Base-by-base conservation (phyloP, 1,139 yeast genomes). In the Sugiyamaella castrensis region DNA sequence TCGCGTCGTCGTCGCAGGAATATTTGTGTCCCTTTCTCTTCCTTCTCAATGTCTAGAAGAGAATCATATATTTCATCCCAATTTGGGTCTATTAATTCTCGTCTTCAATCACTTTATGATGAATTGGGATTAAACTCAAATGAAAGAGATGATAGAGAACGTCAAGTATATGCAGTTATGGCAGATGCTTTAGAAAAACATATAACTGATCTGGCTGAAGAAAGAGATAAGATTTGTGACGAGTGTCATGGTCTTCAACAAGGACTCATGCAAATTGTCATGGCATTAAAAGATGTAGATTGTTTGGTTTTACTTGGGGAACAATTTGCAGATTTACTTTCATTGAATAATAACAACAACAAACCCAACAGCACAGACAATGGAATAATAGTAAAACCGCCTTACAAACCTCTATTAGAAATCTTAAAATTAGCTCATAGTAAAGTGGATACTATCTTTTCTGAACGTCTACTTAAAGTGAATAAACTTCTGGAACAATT, bases 91-190 rank as follows among this genome's bases (percentile, higher is more conserved):
- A 61, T 66, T 28, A 59, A 60, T 41, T 51, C 49, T 47, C 58
- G 54, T 42, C 58, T 67, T n/a, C 65, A 65, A 46, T 52, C 44
- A 13, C 56, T 68, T 19, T 67, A 63, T 45, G 71, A 67, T 50
- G 71, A 67, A 32, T 53, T 68, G 16, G 72, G 72, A 5, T 53
- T 68, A 7, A 39, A 57, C 4, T 50, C 56, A 4, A 50, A 54
- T 5, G 67, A 66, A 31, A 57, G 67, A n/a, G 57, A 57, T 19
- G 46, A 51, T 2, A 53, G 71, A n/a, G 69, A 66, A 48, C 57
- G 59, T 31, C 54, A 57, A 33, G 56, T 68, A 9, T 62, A 63
- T 43, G 53, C 61, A 11, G 65, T 60, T n/a, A 58, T 68, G 9
- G 53, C 63, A 2, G 57, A 57, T 15, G 69, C 71, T 4, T 53